phyloP scores from a whole-genome alignment of 2,329 filamentous ascomycete species.

The Triangularia setosa region DNA sequence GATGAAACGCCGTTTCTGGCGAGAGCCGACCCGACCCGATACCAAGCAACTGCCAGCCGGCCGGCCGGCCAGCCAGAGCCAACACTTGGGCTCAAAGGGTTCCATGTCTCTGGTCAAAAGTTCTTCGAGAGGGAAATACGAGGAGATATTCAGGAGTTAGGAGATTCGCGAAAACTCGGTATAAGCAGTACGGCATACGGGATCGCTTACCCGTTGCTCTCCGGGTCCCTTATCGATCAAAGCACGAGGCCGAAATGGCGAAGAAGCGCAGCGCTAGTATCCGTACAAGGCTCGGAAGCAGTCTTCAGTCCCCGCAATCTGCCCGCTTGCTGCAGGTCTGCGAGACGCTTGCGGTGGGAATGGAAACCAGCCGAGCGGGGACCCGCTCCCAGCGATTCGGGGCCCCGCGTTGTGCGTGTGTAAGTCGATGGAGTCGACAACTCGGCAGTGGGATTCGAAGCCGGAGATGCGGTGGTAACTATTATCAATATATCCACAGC shows the following conservation, averaged over 20 bases:
- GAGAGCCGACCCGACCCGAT: neutral
- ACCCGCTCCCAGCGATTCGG: neutral
- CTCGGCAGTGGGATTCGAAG: neutral
- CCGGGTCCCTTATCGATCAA: neutral
- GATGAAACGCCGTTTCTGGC: neutral
- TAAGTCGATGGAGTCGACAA: neutral
- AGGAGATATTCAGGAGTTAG: neutral
- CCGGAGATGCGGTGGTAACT: neutral
- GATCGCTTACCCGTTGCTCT: neutral
- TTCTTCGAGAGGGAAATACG: neutral
- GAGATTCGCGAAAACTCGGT: neutral
- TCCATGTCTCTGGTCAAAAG: neutral
- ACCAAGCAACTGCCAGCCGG: neutral
- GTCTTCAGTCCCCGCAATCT: neutral
- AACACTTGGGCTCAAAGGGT: too few relatives aligned
- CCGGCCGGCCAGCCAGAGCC: neutral
- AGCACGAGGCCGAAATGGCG: neutral
- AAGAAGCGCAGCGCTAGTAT: neutral
- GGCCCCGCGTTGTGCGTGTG: neutral
- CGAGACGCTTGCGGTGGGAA: neutral
- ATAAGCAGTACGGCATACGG: neutral
- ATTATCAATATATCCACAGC: neutral
- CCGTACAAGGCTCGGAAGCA: neutral
- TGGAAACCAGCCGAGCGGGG: neutral
- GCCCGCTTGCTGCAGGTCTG: too few relatives aligned